Conservation (phyloP, 305 asterid genomes). For the Fraxinus platypoda region DNA sequence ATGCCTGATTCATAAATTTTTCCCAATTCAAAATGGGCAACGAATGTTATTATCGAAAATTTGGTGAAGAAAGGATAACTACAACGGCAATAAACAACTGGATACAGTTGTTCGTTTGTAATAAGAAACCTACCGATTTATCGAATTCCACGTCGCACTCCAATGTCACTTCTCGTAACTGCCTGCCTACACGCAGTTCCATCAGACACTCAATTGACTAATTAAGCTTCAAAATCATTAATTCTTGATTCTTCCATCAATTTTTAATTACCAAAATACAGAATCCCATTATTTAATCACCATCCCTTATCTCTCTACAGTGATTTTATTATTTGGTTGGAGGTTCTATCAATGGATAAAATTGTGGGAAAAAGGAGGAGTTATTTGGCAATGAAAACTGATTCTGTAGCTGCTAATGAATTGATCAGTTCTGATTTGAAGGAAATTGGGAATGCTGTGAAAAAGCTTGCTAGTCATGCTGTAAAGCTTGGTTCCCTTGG, state of each 20-base stretch:
- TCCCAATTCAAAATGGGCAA: not conserved
- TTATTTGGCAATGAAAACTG: constrained; percentile 72
- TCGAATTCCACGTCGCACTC: constrained; percentile 30
- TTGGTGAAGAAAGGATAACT: not conserved
- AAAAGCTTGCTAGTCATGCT: constrained; percentile 63
- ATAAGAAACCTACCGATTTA: constrained; percentile 6
- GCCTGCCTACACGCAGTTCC: not conserved
- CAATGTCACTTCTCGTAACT: not conserved
- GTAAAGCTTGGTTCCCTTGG: constrained; percentile 64
- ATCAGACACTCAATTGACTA: not conserved
- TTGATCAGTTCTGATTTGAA: constrained; percentile 60
- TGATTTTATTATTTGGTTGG: not conserved
- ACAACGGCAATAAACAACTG: constrained; percentile 18
- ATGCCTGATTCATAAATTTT: no score
- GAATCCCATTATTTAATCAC: not conserved
- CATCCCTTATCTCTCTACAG: not conserved
- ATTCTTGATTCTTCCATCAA: not conserved
- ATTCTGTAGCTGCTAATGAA: constrained; percentile 39
- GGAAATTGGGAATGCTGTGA: constrained; percentile 55
- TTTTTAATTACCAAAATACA: not conserved
- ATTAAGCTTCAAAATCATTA: not conserved
- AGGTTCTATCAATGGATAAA: not conserved
- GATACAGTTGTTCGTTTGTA: constrained; percentile 16
- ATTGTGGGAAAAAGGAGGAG: constrained; percentile 31
- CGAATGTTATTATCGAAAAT: no score